A percentile compares a stretch with the other conserved stretches of the same genome.
Evolutionary conservation across 2,329 filamentous ascomycete species (phyloP).

Genomic region (Microsporum ferrugineum): DNA sequence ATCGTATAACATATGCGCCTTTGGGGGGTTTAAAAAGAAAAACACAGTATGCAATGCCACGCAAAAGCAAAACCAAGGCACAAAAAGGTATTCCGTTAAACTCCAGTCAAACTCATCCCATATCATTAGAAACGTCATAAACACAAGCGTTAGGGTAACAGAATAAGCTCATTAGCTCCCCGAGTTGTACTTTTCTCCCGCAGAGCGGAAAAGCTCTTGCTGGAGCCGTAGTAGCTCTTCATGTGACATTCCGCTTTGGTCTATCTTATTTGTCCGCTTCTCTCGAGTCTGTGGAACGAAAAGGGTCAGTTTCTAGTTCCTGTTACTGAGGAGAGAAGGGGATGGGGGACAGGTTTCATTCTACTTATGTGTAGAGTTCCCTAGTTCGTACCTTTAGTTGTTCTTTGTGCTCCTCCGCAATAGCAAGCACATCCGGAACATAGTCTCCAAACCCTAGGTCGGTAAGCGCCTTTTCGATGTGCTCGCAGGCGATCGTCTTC

Average conservation of each 20-base stretch:
- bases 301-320: neutral
- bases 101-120: neutral
- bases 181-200: constrained; percentile 58
- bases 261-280: constrained; percentile 95
- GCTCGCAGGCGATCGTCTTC: constrained; percentile 97
- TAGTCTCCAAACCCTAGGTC: constrained; percentile 90
- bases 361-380: neutral
- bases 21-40: neutral
- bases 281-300: constrained; percentile 59
- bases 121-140: neutral
- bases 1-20: too few relatives aligned
- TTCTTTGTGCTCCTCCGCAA: constrained; percentile 85
- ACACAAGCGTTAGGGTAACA: neutral
- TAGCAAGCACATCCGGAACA: constrained; percentile 72
- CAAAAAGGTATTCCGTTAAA: constrained; percentile 3
- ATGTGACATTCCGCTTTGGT: constrained; percentile 81
- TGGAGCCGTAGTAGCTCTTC: constrained; percentile 83
- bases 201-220: constrained; percentile 79
- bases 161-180: constrained; percentile 15
- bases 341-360: neutral
- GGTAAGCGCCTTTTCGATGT: constrained; percentile 88
- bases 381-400: constrained; percentile 63
- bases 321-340: neutral
- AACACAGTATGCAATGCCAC: neutral
- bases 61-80: neutral